Percentiles rank a stretch among this genome's conserved stretches.
Evolutionary conservation across 495 filamentous ascomycete species (phyloP).

Genomic region (Neurospora hispaniola): DNA sequence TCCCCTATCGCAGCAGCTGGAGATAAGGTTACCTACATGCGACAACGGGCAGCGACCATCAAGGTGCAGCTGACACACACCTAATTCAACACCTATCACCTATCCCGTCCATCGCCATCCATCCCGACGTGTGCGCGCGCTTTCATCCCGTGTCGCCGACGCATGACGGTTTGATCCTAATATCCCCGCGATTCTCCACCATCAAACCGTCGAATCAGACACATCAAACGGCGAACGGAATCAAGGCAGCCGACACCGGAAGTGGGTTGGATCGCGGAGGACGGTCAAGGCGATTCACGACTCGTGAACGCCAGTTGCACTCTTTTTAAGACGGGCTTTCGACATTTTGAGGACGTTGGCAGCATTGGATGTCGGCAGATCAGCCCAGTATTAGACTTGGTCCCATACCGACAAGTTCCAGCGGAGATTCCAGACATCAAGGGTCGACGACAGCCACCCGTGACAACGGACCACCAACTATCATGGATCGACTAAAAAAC

Average conservation of each 20-base stretch:
- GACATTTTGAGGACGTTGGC: not conserved
- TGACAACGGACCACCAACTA: not conserved
- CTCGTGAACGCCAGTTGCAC: not conserved
- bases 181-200: not conserved
- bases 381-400: not conserved
- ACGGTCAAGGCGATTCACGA: not conserved
- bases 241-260: not conserved
- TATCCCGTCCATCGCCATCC: not conserved
- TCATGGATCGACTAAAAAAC: constrained; percentile 22
- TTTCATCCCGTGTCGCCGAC: not conserved
- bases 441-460: not conserved
- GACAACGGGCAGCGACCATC: not conserved
- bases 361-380: not conserved
- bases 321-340: not conserved
- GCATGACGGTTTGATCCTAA: not conserved
- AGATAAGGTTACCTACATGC: not conserved
- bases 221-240: not conserved
- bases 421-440: not conserved
- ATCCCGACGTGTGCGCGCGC: not conserved
- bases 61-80: not conserved
- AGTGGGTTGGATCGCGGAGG: not conserved
- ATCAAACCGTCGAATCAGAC: not conserved
- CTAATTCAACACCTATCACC: not conserved
- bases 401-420: not conserved
- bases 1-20: not conserved